Conservation (phyloP, 371 early-diverging fungal species). For the Choanephora cucurbitarum region DNA sequence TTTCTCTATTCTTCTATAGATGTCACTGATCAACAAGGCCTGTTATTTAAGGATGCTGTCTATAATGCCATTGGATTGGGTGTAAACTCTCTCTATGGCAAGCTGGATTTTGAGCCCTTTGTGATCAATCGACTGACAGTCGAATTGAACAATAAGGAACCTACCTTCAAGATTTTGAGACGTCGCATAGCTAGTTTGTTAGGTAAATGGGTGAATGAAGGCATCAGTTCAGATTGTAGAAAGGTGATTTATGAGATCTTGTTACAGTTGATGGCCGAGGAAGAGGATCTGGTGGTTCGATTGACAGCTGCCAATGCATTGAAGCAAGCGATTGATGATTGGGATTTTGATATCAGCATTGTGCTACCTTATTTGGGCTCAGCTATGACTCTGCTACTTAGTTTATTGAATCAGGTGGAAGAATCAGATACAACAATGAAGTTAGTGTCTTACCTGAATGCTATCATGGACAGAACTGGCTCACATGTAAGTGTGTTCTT, state of each 20-base stretch:
- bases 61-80: slow-evolving; percentile 83
- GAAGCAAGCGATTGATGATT: slow-evolving; percentile 75
- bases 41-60: slow-evolving; percentile 81
- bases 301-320: slow-evolving; percentile 79
- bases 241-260: slow-evolving; percentile 70
- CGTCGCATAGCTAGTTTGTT: slow-evolving; percentile 84
- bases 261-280: slow-evolving; percentile 65
- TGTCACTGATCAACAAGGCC: slow-evolving; percentile 48
- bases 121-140: slow-evolving; percentile 57
- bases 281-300: slow-evolving; percentile 81
- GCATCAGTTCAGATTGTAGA: slow-evolving; percentile 66
- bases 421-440: slow-evolving; percentile 81
- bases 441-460: slow-evolving; percentile 72
- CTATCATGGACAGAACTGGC: slow-evolving; percentile 80
- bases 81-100: slow-evolving; percentile 81
- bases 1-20: no score
- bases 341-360: slow-evolving; percentile 79
- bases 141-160: slow-evolving; percentile 56
- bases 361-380: slow-evolving; percentile 74
- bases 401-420: slow-evolving; percentile 65
- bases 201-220: slow-evolving; percentile 86
- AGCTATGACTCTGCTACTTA: slow-evolving; percentile 58
- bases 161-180: slow-evolving; percentile 60
- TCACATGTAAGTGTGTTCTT: slow-evolving; percentile 60
- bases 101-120: slow-evolving; percentile 83